Percentiles rank a stretch among this genome's conserved stretches.
Conservation (phyloP, 306 rosid species). For the Rubus parviflorus region DNA sequence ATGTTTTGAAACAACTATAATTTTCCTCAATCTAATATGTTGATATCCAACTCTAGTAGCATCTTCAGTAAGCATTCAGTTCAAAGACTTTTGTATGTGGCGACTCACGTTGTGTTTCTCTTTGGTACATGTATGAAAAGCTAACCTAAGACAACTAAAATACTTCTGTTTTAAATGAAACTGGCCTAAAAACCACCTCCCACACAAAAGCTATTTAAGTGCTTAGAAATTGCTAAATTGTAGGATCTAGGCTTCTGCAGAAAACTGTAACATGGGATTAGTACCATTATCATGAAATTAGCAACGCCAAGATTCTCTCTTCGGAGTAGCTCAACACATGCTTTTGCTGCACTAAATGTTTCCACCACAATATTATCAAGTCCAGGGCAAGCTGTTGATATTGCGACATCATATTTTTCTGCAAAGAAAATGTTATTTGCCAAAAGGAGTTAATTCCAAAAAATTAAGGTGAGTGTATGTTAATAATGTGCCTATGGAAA, state of each 20-base stretch:
- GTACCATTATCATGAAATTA: constrained; percentile 92
- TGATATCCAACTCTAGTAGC: not conserved
- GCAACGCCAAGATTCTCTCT: constrained; percentile 86
- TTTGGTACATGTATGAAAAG: not conserved
- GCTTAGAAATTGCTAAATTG: not conserved
- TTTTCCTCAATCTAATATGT: not conserved
- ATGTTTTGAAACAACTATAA: not conserved
- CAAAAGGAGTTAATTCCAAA: constrained; percentile 14
- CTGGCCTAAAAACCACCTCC: not conserved
- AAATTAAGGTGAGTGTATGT: constrained; percentile 4
- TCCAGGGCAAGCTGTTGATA: constrained; percentile 88
- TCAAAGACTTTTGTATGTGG: not conserved
- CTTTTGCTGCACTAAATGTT: constrained; percentile 78
- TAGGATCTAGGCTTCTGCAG: not conserved
- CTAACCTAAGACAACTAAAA: not conserved
- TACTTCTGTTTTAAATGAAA: not conserved
- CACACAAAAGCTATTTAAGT: not conserved
- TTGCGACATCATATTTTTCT: constrained; percentile 83
- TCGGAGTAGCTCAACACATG: constrained; percentile 82
- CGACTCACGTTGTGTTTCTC: not conserved
- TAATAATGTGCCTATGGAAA: not conserved
- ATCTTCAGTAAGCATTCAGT: constrained; percentile 3
- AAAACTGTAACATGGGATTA: not conserved
- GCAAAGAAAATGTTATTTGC: constrained; percentile 35
- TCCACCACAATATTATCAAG: constrained; percentile 91